These are phyloP conservation scores for Annulohypoxylon bovei DNA, from an alignment of 495 filamentous ascomycete species.

Conservation along the genomic window DNA sequence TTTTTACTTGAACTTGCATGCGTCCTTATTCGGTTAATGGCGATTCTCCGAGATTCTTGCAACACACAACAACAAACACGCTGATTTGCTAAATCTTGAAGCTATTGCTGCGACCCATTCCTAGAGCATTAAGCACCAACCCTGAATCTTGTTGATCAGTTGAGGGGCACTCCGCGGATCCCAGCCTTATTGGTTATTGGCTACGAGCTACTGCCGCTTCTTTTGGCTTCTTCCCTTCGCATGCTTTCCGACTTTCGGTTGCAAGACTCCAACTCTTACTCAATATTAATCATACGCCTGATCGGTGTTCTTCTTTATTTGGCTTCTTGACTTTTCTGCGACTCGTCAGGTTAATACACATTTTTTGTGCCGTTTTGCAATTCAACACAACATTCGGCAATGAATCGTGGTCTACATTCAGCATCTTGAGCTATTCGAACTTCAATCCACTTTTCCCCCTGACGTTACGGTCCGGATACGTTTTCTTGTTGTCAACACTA, in stretches of 20 bases:
- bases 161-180: constrained; percentile 31
- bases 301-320: not conserved
- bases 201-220: constrained; percentile 13
- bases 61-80: not conserved
- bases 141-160: constrained; percentile 42
- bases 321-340: constrained; percentile 4
- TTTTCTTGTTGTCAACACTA: constrained; percentile 27
- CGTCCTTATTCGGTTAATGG: not conserved
- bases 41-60: constrained; percentile 9
- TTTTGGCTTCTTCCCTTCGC: constrained; percentile 9
- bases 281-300: not conserved
- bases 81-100: constrained; percentile 24
- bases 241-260: not conserved
- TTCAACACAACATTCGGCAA: constrained; percentile 18
- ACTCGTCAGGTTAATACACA: constrained; percentile 18
- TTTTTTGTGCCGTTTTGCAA: constrained; percentile 13
- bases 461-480: constrained; percentile 27
- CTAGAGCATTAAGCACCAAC: constrained; percentile 34
- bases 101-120: constrained; percentile 28
- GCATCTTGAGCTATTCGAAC: constrained; percentile 7
- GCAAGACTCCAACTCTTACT: not conserved
- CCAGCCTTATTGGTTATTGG: constrained; percentile 25
- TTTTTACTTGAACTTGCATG: constrained; percentile 5
- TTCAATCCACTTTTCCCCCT: constrained; percentile 36
- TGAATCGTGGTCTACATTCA: constrained; percentile 24